Percentiles rank a stretch among this genome's conserved stretches.
These are phyloP conservation scores for Fusarium pseudoanthophilum DNA, from an alignment of 2,329 filamentous ascomycete genomes.

Conservation along the genomic window DNA sequence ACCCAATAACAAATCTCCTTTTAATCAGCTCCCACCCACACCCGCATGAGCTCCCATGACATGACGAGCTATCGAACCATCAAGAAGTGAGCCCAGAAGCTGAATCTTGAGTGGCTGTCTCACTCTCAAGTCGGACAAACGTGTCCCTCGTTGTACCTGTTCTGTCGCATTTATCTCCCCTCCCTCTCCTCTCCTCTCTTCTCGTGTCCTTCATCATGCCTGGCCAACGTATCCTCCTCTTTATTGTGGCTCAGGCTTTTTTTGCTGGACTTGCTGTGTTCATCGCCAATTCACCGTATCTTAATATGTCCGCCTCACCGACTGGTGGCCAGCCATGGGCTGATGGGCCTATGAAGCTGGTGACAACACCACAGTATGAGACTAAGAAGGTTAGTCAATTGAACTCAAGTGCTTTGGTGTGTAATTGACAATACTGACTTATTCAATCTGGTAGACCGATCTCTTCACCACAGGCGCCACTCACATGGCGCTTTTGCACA, in stretches of 20 bases:
- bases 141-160: conserved; percentile 11
- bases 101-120: conserved; percentile 25
- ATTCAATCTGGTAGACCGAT: conserved; percentile 56
- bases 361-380: conserved; percentile 63
- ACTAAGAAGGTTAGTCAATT: conserved; percentile 59
- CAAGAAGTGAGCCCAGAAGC: conserved; percentile 36
- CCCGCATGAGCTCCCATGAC: conserved; percentile 31
- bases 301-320: conserved; percentile 47
- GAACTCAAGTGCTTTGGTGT: not conserved
- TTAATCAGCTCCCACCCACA: conserved; percentile 38
- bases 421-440: not conserved
- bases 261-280: conserved; percentile 46
- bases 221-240: conserved; percentile 35
- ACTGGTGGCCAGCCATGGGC: conserved; percentile 57
- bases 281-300: conserved; percentile 50
- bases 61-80: conserved; percentile 40
- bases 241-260: conserved; percentile 46
- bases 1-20: conserved; percentile 25
- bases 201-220: conserved; percentile 32
- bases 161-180: not conserved
- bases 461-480: conserved; percentile 68
- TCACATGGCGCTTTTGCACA: conserved; percentile 71
- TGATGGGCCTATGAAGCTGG: conserved; percentile 64
- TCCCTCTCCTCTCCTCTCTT: not conserved
- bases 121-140: conserved; percentile 24